These are phyloP conservation scores for Bombardia bombarda DNA, from an alignment of 495 filamentous ascomycete species.

Conservation along the genomic window DNA sequence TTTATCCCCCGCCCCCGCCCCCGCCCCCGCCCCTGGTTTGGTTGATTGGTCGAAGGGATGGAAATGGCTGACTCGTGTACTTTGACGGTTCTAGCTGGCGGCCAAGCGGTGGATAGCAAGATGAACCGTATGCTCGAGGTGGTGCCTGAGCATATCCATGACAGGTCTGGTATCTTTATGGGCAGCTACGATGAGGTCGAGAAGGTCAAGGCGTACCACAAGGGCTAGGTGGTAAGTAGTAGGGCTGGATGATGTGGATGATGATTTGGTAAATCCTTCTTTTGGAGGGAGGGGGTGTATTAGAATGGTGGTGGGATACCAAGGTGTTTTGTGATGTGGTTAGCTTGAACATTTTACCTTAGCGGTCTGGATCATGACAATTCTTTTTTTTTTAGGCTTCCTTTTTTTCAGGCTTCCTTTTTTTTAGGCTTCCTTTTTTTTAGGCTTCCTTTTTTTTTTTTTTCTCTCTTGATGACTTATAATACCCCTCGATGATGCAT, in stretches of 20 bases:
- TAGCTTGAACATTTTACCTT: too few relatives aligned
- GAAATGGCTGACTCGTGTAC: background rate
- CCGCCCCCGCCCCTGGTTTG: background rate
- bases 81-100: constrained; percentile 54
- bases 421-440: too few relatives aligned
- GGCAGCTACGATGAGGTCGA: constrained; percentile 91
- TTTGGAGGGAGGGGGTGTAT: background rate
- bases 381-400: background rate
- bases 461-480: too few relatives aligned
- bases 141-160: constrained; percentile 88
- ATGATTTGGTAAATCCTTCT: too few relatives aligned
- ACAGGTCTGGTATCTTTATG: constrained; percentile 91
- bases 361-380: too few relatives aligned
- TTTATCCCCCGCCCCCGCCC: background rate
- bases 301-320: background rate
- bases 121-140: constrained; percentile 87
- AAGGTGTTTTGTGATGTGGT: too few relatives aligned
- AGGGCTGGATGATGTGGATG: background rate
- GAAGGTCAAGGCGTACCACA: constrained; percentile 73
- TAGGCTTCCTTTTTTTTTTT: background rate
- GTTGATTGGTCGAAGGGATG: background rate
- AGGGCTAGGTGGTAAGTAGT: too few relatives aligned
- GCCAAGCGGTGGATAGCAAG: constrained; percentile 79
- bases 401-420: background rate
- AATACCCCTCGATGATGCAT: too few relatives aligned